Base-by-base conservation (phyloP, 768 basidiomycete species). In the Omphalotus guepiniiformis region DNA sequence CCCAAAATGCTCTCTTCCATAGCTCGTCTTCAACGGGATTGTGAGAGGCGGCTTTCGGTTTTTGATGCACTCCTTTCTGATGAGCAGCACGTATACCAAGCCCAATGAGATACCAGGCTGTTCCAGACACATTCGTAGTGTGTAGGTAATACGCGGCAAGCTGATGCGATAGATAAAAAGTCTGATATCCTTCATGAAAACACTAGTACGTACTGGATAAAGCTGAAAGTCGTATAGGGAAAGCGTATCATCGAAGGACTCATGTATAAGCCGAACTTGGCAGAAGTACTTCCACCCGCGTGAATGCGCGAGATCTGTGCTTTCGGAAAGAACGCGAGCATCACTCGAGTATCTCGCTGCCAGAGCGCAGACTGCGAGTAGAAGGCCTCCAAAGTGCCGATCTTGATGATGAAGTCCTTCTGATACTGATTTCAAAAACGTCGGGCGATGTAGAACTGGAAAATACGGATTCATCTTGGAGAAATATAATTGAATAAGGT, bases 1-100 rank as follows among this genome's bases (percentile, higher is more conserved):
- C 79, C 83, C 83, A 83, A 53, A 83, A 83, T 8, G 76, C 78
- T 15, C 83, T 75, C 57, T 85, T 87, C 79, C 85, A 87, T 18
- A 85, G 69, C 59, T 92, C 88, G 45, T 83, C 74, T 54, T 90
- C 8, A 68, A 47, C 22, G 18, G 15, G 67, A 13, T 47, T 73
- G 12, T 69, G 70, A 5, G 58, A 58, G 48, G 18, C 58, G 45
- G 49, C 63, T 23, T 59, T 52, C 39, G 64, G 67, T 19, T 74
- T 63, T 44, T 68, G 59, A 61, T 92, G 88, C 1, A 79, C 83
- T 19, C 90, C 82, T 28, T 87, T 78, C 52, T 93, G 88, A 57
- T 89, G 82, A 1, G 82, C 79, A 39, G 83, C 67, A 3, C 87
- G 80, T 22, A 91, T 64, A n/a, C 82, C 84, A 34, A 84, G 64